Percentiles rank a stretch among this genome's conserved stretches.
phyloP scores from a whole-genome alignment of 1,284 basidiomycete genomes.

The Trametes pubescens region DNA sequence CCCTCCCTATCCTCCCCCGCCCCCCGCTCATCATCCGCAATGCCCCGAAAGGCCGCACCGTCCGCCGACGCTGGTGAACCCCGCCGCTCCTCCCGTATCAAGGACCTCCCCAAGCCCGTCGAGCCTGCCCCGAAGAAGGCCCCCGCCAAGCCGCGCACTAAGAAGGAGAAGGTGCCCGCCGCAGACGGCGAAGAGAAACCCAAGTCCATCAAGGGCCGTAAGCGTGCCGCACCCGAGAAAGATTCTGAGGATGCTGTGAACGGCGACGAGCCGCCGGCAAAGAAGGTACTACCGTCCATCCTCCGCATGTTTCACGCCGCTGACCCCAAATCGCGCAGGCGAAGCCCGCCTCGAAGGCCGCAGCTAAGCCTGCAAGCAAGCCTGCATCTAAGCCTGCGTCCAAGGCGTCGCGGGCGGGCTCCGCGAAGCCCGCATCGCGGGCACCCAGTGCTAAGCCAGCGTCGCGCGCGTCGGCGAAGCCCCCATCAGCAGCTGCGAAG shows the following conservation, averaged over 20 bases:
- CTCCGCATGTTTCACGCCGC: conserved; percentile 1
- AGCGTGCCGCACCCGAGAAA: conserved; percentile 54
- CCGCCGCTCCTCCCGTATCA: conserved; percentile 77
- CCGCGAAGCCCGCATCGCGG: conserved; percentile 41
- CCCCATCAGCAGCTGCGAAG: conserved; percentile 41
- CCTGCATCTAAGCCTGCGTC: conserved; percentile 43
- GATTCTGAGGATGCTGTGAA: conserved; percentile 42
- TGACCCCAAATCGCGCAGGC: conserved; percentile 30
- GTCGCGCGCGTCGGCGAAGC: conserved; percentile 43
- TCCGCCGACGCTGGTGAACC: conserved; percentile 55
- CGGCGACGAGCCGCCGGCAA: conserved; percentile 44
- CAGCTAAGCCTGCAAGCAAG: conserved; percentile 40
- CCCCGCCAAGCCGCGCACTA: conserved; percentile 65
- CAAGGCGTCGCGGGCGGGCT: conserved; percentile 41
- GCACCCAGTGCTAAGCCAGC: conserved; percentile 41
- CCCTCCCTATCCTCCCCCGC: conserved; percentile 27
- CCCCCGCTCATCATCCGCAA: conserved; percentile 39
- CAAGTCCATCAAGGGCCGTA: conserved; percentile 64
- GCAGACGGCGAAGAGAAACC: conserved; percentile 53
- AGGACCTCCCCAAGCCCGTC: conserved; percentile 65
- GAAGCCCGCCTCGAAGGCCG: conserved; percentile 41
- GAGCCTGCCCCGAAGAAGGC: conserved; percentile 62
- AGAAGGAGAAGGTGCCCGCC: conserved; percentile 52
- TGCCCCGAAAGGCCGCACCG: conserved; percentile 75
- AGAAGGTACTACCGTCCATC: conserved; percentile 40